phyloP scores from a whole-genome alignment of 768 basidiomycete species.

The Pleurotus platypus region DNA sequence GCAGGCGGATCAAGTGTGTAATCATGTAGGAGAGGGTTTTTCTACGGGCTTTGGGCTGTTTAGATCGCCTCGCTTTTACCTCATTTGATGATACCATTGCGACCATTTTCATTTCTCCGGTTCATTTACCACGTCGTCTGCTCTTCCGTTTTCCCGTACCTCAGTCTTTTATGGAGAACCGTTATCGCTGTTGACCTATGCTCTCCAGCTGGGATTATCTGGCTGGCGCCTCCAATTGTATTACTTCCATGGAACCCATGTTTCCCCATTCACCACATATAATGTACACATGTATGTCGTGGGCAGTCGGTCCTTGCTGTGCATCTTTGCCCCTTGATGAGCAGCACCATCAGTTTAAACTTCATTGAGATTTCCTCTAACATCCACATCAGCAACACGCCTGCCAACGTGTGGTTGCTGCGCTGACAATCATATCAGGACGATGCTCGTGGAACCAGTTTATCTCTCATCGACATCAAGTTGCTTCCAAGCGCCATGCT shows the following conservation, averaged over 20 bases:
- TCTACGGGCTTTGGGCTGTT: constrained; percentile 57
- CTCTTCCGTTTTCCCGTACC: constrained; percentile 21
- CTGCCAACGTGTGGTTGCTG: not conserved
- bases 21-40: constrained; percentile 64
- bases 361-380: not conserved
- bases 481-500: not conserved
- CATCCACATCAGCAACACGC: not conserved
- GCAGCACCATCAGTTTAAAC: not conserved
- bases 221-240: not conserved
- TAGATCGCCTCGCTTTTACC: constrained; percentile 69
- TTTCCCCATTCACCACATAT: constrained; percentile 6
- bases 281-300: constrained; percentile 11
- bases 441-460: not conserved
- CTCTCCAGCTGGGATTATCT: constrained; percentile 3
- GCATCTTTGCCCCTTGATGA: constrained; percentile 5
- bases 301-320: constrained; percentile 3
- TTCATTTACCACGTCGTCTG: constrained; percentile 8
- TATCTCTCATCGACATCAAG: not conserved
- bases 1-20: constrained; percentile 56
- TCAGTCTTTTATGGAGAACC: constrained; percentile 16
- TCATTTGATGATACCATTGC: constrained; percentile 81
- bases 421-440: not conserved
- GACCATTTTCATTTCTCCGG: constrained; percentile 20
- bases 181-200: constrained; percentile 8
- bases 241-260: constrained; percentile 5